These are phyloP conservation scores for Euphorbia corollata DNA, from an alignment of 441 rosid genomes.

Conservation along the genomic window DNA sequence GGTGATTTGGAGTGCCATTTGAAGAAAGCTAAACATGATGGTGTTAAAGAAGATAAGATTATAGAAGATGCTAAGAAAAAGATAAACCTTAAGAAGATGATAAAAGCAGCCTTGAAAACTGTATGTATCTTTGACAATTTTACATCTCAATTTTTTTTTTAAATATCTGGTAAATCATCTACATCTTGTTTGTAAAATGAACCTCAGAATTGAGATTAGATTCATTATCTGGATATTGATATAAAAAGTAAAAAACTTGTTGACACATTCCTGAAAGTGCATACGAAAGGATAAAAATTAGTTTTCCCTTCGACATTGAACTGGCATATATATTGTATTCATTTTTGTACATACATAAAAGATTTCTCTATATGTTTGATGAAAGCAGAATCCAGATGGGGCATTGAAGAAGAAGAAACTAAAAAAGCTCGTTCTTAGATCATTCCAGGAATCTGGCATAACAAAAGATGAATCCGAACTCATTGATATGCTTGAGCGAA, in stretches of 20 bases:
- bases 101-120: slow-evolving; percentile 52
- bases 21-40: slow-evolving; percentile 37
- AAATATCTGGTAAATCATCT: neutral
- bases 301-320: neutral
- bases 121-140: slow-evolving; percentile 35
- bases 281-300: neutral
- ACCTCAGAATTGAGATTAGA: neutral
- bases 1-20: slow-evolving; percentile 19
- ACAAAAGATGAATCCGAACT: slow-evolving; percentile 38
- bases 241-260: slow-evolving; percentile 1
- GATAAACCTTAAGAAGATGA: slow-evolving; percentile 78
- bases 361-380: neutral
- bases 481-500: slow-evolving; percentile 38
- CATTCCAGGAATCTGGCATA: slow-evolving; percentile 44
- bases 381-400: slow-evolving; percentile 53
- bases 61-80: slow-evolving; percentile 35
- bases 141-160: neutral
- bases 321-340: neutral
- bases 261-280: neutral
- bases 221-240: neutral
- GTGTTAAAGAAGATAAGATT: slow-evolving; percentile 15
- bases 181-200: neutral
- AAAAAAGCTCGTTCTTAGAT: slow-evolving; percentile 47
- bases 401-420: slow-evolving; percentile 67
- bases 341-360: neutral